Evolutionary conservation across 345 rosid genomes (phyloP).

Genomic region (Pistacia atlantica): DNA sequence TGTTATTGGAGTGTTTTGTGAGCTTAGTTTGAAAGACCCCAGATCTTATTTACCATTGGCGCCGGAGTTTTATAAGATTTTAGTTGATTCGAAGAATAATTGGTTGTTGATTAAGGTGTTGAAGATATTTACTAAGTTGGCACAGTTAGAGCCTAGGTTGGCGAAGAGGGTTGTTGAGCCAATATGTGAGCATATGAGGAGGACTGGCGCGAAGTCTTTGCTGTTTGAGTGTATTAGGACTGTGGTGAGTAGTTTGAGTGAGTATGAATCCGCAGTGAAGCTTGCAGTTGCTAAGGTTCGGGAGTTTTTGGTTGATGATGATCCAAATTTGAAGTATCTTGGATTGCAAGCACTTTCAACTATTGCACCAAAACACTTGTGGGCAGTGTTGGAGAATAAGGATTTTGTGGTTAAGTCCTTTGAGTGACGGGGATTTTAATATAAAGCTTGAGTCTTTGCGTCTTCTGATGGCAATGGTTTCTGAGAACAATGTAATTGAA

Average conservation of each 20-base stretch:
- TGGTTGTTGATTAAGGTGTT: constrained; percentile 91
- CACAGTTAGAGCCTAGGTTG: constrained; percentile 79
- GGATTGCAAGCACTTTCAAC: constrained; percentile 79
- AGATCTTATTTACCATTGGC: constrained; percentile 81
- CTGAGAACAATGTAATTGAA: constrained; percentile 76
- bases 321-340: constrained; percentile 90
- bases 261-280: constrained; percentile 82
- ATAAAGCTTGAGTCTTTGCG: constrained; percentile 78
- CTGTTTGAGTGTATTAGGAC: constrained; percentile 88
- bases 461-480: constrained; percentile 87
- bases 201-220: constrained; percentile 81
- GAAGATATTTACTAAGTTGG: constrained; percentile 80
- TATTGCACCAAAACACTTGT: constrained; percentile 67
- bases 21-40: constrained; percentile 74
- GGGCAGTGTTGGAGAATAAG: constrained; percentile 89
- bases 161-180: constrained; percentile 83
- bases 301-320: constrained; percentile 83
- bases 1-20: constrained; percentile 81
- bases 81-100: constrained; percentile 86
- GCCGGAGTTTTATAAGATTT: constrained; percentile 77
- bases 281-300: constrained; percentile 63
- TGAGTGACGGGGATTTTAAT: constrained; percentile 85
- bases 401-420: constrained; percentile 77
- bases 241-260: constrained; percentile 74
- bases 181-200: constrained; percentile 83